phyloP scores from a whole-genome alignment of 768 basidiomycete genomes.

The Crepidotus variabilis region DNA sequence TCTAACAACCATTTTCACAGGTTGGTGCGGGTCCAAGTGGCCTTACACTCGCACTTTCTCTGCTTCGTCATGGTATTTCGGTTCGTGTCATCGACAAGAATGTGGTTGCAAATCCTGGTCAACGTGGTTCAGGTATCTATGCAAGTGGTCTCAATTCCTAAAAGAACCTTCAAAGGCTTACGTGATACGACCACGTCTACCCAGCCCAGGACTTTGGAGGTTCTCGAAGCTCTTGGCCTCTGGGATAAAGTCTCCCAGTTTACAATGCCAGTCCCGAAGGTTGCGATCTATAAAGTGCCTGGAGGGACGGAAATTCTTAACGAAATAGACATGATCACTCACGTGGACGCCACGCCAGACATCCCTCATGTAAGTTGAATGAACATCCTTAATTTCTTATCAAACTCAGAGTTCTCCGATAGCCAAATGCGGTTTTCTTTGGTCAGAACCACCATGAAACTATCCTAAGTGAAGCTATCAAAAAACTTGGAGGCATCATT shows the following conservation, averaged over 20 bases:
- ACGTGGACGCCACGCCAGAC: neutral
- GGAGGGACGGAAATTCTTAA: conserved; percentile 14
- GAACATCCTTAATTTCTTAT: neutral
- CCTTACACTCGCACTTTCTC: conserved; percentile 34
- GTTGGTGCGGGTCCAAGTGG: conserved; percentile 44
- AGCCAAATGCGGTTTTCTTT: conserved; percentile 22
- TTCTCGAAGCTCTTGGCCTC: conserved; percentile 31
- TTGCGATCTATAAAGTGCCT: conserved; percentile 27
- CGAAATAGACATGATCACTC: conserved; percentile 26
- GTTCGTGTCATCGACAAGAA: conserved; percentile 52
- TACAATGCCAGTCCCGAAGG: conserved; percentile 13
- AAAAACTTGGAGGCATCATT: conserved; percentile 26
- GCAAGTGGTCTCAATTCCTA: conserved; percentile 13
- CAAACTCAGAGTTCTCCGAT: neutral
- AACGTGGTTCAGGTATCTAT: conserved; percentile 34
- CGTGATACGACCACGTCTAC: no score
- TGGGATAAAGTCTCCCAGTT: conserved; percentile 26
- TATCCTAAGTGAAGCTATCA: conserved; percentile 28
- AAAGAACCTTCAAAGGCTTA: neutral
- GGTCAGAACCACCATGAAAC: conserved; percentile 33
- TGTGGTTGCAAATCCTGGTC: conserved; percentile 24
- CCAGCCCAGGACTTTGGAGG: conserved; percentile 38
- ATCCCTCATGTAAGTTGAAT: neutral
- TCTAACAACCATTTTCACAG: conserved; percentile 15
- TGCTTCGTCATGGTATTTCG: conserved; percentile 39